Evolutionary conservation across 164 flowering plant species (phyloP), one percentile per base, ranked within the genome.

Genomic region (Akebia trifoliata): DNA sequence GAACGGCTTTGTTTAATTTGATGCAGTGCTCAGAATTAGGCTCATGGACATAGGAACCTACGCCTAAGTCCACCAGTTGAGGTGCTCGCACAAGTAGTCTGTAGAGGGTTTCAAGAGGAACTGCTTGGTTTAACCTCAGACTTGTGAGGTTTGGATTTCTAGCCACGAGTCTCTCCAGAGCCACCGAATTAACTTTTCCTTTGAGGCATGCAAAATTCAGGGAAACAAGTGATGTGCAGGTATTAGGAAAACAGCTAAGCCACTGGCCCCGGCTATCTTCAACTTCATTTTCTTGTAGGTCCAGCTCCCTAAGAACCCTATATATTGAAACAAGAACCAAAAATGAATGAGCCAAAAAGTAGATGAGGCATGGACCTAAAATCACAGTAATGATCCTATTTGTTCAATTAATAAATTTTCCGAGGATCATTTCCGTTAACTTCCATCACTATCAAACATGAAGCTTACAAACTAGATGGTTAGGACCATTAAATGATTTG

Each of bases 171-270:
- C 84, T 80, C 77, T 86, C 92, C 28, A 90, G 84, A 22, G 87
- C 78, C 39, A 74, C 72, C 42, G 75, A 58, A 65, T 74, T 84
- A 26, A 86, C 83, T 59, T 84, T 87, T 37, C 87, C 94, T 64
- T 71, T 84, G 21, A 86, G 85, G 75, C 94, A 86, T 14, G 94
- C 84, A 71, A 86, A 84, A 77, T 86, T 84, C 40, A 89, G 72
- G 18, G 94, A 78, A 46, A 81, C 82, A 10, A 89, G 87, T 24
- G 94, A 82, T 1, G 91, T 84, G 65, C 78, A 80, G 58, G 72
- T 78, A 5, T 83, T 87, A n/a, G 91, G 87, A 57, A 89, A 86
- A 75, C 85, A 80, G 67, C 81, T 75, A 24, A 89, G 84, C 97
- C 97, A 89, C n/a, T 82, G 80, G 25, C 91, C 89, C 54, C 77